Evolutionary conservation across 23 red algal species (phyloP).

Genomic region (Gracilaria caudata): DNA sequence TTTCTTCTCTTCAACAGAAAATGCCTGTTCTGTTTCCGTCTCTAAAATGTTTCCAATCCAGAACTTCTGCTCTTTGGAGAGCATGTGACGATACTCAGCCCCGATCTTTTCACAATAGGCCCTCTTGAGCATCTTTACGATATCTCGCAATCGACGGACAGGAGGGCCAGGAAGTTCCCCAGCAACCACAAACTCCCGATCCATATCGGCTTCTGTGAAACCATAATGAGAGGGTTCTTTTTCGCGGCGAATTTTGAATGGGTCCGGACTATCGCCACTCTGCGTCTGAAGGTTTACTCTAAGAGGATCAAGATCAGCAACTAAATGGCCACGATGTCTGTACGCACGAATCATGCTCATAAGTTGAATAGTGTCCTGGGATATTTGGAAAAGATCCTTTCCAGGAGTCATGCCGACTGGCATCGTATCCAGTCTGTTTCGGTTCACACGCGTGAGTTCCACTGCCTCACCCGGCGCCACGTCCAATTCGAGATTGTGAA

Average conservation of each 20-base stretch:
- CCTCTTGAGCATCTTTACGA: constrained; percentile 72
- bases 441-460: constrained; percentile 67
- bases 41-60: constrained; percentile 96
- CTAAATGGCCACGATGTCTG: constrained; percentile 98
- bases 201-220: constrained; percentile 96
- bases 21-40: constrained; percentile 60
- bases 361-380: constrained; percentile 92
- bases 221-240: constrained; percentile 90
- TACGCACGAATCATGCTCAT: constrained; percentile 98
- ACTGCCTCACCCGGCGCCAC: constrained; percentile 88
- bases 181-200: constrained; percentile 91
- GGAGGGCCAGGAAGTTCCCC: constrained; percentile 92
- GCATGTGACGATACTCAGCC: constrained; percentile 99
- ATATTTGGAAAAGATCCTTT: constrained; percentile 89
- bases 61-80: constrained; percentile 95
- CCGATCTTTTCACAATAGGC: constrained; percentile 97
- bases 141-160: constrained; percentile 85
- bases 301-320: constrained; percentile 97
- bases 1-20: constrained; percentile 82
- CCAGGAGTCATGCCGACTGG: constrained; percentile 73
- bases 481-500: constrained; percentile 89
- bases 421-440: constrained; percentile 64
- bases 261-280: constrained; percentile 35
- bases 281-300: constrained; percentile 52
- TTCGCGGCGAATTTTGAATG: constrained; percentile 70